Base-by-base conservation (phyloP, 2,329 filamentous ascomycete species). In the Bimuria novae-zelandiae region DNA sequence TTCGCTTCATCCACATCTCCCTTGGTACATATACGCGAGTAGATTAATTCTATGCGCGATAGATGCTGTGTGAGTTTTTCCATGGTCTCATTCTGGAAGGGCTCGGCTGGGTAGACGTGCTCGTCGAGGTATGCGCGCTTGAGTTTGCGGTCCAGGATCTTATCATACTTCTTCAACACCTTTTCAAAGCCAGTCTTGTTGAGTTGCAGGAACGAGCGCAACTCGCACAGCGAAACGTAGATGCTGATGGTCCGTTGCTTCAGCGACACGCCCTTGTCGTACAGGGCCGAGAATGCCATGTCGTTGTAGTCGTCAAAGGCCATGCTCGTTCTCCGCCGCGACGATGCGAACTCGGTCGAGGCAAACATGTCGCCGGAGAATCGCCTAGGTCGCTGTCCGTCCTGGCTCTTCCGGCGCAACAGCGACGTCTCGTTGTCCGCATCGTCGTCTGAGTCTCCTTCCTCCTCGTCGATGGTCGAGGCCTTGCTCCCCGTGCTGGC, bases 91-190 rank as follows among this genome's bases (percentile, higher is more conserved):
- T 86, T 80, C 43, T 84, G 84, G 76, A 99, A 99, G 0, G 92
- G 89, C 64, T 94, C 90, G 0, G 92, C 89, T 1, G 86, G 80
- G 52, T 89, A 85, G 48, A 99, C 91, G 30, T 84, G 81, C 27
- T 84, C 77, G 51, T 84, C 82, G 74, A 97, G 85, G 72, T 96
- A 99, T 40, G 82, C 79, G 12, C 84, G 79, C 61, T 93, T 92
- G 50, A 97, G 79, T 63, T 87, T 87, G 60, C 88, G 87, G 73
- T 97, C 89, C 52, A 96, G 77, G 52, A 89, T 97, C 80, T 99
- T 99, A 81, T 99, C 94, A 69, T 94, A 99, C 75, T 99, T 99
- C 77, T 99, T 99, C 62, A 97, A 78, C 0, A 96, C 92, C 76
- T 99, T 99, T 67, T 88, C 85, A 76, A 99, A 99, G 11, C 94